A percentile compares a stretch with the other conserved stretches of the same genome.
phyloP scores from a whole-genome alignment of 257 asterid species.

The Petrea volubilis region DNA sequence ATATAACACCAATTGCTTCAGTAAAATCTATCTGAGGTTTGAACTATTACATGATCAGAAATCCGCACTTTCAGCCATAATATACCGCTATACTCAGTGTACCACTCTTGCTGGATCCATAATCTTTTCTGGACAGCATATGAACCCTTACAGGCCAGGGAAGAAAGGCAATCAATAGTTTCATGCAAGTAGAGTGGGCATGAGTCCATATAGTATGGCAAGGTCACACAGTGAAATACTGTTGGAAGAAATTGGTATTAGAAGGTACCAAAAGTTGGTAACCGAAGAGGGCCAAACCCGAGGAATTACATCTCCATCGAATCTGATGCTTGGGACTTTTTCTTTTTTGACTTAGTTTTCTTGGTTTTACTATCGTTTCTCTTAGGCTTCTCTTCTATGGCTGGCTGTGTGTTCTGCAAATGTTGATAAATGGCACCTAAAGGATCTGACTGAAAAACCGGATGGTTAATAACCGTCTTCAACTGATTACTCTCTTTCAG shows the following conservation, averaged over 20 bases:
- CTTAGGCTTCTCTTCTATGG: conserved; percentile 49
- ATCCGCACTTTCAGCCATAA: background rate
- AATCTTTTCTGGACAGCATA: background rate
- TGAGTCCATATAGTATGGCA: background rate
- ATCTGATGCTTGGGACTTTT: conserved; percentile 45
- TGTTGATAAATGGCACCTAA: conserved; percentile 69
- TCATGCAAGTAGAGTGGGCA: background rate
- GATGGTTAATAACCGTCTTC: conserved; percentile 59
- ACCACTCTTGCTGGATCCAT: background rate
- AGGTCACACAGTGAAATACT: background rate
- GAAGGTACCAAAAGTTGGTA: background rate
- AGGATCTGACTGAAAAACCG: conserved; percentile 68
- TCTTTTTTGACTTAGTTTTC: conserved; percentile 49
- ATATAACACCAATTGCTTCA: too few species aligned
- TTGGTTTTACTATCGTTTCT: conserved; percentile 39
- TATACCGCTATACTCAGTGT: background rate
- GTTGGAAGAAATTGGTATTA: background rate
- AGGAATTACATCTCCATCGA: conserved; percentile 55
- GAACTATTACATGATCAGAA: background rate
- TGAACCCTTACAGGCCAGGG: background rate
- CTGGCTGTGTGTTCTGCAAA: conserved; percentile 73
- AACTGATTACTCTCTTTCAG: conserved; percentile 65
- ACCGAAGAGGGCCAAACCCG: background rate
- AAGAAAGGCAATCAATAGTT: background rate
- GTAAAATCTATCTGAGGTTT: too few species aligned